Percentiles rank a stretch among this genome's conserved stretches.
Evolutionary conservation across 345 rosid species (phyloP).

Genomic region (Chamaenerion angustifolium): DNA sequence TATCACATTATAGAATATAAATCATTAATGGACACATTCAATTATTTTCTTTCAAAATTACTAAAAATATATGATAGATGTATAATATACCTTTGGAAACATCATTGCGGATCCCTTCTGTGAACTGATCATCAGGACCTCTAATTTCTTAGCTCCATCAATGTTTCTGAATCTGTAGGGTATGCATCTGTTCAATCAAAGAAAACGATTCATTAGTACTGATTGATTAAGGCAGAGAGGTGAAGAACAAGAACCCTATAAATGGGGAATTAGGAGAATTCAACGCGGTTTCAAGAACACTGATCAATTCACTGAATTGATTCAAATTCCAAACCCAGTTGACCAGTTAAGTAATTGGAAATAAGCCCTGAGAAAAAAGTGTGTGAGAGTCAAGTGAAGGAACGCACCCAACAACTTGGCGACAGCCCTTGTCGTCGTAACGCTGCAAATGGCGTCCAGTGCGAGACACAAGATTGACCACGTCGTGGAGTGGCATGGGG

Average conservation of each 20-base stretch:
- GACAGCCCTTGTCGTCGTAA: slow-evolving; percentile 32
- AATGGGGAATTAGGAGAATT: no score
- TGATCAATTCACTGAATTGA: neutral
- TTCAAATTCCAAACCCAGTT: slow-evolving; percentile 1
- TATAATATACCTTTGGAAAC: slow-evolving; percentile 45
- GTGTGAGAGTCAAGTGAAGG: neutral
- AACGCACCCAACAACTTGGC: slow-evolving; percentile 68
- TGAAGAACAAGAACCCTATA: no score
- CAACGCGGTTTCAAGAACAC: neutral
- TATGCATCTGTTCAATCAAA: slow-evolving; percentile 31
- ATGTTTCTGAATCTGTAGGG: slow-evolving; percentile 32
- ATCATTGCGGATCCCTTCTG: slow-evolving; percentile 39
- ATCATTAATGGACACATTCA: neutral
- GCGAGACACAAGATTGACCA: slow-evolving; percentile 37
- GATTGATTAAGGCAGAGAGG: neutral
- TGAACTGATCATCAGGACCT: slow-evolving; percentile 47
- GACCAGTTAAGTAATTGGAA: neutral
- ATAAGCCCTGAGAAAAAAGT: neutral
- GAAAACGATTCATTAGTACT: neutral
- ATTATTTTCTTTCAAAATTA: neutral
- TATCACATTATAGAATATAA: slow-evolving; percentile 1
- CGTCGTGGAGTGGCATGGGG: slow-evolving; percentile 27
- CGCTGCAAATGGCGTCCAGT: slow-evolving; percentile 62
- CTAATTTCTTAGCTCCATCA: slow-evolving; percentile 15
- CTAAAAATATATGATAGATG: neutral